phyloP scores from a whole-genome alignment of 2,329 filamentous ascomycete species.

The Ophiostoma pallidulum region DNA sequence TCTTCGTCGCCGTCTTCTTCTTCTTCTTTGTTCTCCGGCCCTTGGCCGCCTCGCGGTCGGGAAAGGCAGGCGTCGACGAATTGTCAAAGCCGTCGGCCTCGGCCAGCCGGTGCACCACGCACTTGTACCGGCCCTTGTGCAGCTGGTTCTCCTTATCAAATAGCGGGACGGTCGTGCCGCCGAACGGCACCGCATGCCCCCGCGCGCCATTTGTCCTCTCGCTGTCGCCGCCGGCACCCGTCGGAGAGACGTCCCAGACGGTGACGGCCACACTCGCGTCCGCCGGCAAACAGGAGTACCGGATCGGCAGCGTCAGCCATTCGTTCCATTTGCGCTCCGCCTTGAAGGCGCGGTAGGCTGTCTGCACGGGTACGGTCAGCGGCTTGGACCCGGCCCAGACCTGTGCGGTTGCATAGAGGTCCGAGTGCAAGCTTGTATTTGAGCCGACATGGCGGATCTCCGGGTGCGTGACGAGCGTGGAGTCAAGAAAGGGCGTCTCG shows the following conservation, averaged over 20 bases:
- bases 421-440: slow-evolving; percentile 66
- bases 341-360: slow-evolving; percentile 85
- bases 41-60: slow-evolving; percentile 41
- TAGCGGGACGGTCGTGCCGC: slow-evolving; percentile 82
- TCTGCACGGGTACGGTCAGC: slow-evolving; percentile 83
- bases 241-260: slow-evolving; percentile 85
- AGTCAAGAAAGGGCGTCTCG: slow-evolving; percentile 64
- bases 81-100: slow-evolving; percentile 77
- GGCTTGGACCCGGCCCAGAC: slow-evolving; percentile 95
- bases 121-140: slow-evolving; percentile 88
- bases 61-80: slow-evolving; percentile 65
- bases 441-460: slow-evolving; percentile 83
- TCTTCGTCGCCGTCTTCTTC: slow-evolving; percentile 25
- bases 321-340: slow-evolving; percentile 77
- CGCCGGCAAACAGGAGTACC: slow-evolving; percentile 70
- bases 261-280: slow-evolving; percentile 85
- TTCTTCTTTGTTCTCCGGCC: slow-evolving; percentile 31
- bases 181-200: slow-evolving; percentile 80
- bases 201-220: slow-evolving; percentile 51
- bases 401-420: slow-evolving; percentile 87
- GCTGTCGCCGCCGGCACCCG: slow-evolving; percentile 48
- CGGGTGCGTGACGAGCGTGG: slow-evolving; percentile 66
- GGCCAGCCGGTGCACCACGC: slow-evolving; percentile 70
- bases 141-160: slow-evolving; percentile 89
- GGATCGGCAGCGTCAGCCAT: slow-evolving; percentile 82